Percentiles rank a stretch among this genome's conserved stretches.
Conservation (phyloP, 2,329 filamentous ascomycete species). For the Ophiostoma perfectum region DNA sequence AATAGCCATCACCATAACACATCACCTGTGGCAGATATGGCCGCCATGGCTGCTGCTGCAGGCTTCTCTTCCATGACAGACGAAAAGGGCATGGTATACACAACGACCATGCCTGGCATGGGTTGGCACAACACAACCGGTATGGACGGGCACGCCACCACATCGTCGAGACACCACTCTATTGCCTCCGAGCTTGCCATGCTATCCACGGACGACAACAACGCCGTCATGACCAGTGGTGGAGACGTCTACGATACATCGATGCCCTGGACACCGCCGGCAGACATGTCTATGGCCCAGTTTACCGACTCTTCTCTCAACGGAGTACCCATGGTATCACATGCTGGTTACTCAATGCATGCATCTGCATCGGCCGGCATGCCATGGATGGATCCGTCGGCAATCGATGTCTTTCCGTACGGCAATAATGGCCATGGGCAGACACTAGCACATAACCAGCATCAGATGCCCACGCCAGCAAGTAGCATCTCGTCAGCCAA, state of each 20-base stretch:
- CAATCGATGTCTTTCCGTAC: conserved; percentile 32
- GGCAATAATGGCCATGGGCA: conserved; percentile 27
- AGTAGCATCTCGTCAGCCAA: conserved; percentile 31
- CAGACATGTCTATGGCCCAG: conserved; percentile 33
- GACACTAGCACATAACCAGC: background rate
- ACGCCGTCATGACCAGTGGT: background rate
- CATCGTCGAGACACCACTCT: conserved; percentile 31
- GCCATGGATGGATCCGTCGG: conserved; percentile 22
- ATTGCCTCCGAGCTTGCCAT: conserved; percentile 34
- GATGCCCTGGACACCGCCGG: conserved; percentile 39
- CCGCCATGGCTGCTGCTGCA: conserved; percentile 16
- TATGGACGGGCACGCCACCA: conserved; percentile 32
- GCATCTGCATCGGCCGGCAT: conserved; percentile 25
- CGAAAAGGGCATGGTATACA: conserved; percentile 33
- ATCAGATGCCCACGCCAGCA: conserved; percentile 34
- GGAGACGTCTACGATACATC: conserved; percentile 36
- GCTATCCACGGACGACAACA: conserved; percentile 31
- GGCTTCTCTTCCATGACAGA: conserved; percentile 29
- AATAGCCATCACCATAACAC: conserved; percentile 12
- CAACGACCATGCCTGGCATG: conserved; percentile 24
- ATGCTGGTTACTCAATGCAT: conserved; percentile 37
- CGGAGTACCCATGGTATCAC: conserved; percentile 33
- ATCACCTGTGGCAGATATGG: conserved; percentile 15
- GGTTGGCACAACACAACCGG: conserved; percentile 32
- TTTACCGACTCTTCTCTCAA: conserved; percentile 34